Evolutionary conservation across 108 stramenopile genomes (phyloP).

Genomic region (Parietichytrium sp.): DNA sequence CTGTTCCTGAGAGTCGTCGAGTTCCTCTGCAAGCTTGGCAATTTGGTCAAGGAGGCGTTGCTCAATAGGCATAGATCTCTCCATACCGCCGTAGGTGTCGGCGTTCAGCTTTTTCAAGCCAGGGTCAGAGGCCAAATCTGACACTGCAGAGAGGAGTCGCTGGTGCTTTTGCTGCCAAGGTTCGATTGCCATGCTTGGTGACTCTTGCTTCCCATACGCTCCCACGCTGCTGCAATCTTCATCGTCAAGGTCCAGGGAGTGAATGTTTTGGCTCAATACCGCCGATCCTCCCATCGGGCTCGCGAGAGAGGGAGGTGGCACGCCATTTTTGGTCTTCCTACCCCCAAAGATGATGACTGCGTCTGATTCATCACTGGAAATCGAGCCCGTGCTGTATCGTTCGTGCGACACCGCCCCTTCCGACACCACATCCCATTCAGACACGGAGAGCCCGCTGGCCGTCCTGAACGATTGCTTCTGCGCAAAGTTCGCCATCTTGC

Average conservation of each 20-base stretch:
- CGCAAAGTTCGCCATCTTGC: constrained; percentile 21
- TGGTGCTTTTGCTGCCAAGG: constrained; percentile 38
- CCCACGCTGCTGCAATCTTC: neutral
- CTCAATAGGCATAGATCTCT: constrained; percentile 25
- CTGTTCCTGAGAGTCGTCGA: constrained; percentile 36
- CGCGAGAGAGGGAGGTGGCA: neutral
- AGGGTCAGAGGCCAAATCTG: constrained; percentile 12
- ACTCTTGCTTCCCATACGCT: neutral
- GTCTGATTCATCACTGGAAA: constrained; percentile 29
- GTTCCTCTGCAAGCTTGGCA: constrained; percentile 36
- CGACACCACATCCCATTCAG: constrained; percentile 34
- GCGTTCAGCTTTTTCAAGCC: constrained; percentile 19
- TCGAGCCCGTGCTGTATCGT: constrained; percentile 27
- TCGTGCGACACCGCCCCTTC: constrained; percentile 23
- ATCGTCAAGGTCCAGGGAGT: neutral
- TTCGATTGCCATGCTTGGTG: neutral
- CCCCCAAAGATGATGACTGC: constrained; percentile 25
- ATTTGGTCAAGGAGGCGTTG: constrained; percentile 19
- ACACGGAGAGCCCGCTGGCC: constrained; percentile 13
- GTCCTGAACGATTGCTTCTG: neutral
- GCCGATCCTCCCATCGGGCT: neutral
- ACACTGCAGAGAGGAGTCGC: constrained; percentile 25
- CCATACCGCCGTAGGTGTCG: neutral
- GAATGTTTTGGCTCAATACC: neutral
- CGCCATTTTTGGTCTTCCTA: neutral